Conservation (phyloP, 768 basidiomycete species). For the Mycena crocata region DNA sequence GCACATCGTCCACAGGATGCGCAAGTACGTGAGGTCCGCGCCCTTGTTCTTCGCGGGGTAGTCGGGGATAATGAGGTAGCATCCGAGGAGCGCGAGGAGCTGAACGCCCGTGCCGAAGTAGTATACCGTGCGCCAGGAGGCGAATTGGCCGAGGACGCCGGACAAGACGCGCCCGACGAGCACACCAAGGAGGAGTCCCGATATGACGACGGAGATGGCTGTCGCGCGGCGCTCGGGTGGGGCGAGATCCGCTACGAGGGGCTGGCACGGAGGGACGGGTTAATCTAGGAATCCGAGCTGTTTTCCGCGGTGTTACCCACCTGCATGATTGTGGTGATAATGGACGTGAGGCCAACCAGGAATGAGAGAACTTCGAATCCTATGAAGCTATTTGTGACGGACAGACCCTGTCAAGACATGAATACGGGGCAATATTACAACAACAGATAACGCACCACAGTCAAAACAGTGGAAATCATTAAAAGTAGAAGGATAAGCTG, state of each 20-base stretch:
- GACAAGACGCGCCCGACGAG: slow-evolving; percentile 80
- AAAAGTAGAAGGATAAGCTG: slow-evolving; percentile 75
- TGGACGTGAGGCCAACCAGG: slow-evolving; percentile 74
- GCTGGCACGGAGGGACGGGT: slow-evolving; percentile 43
- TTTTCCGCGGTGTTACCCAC: neutral
- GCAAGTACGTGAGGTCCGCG: slow-evolving; percentile 66
- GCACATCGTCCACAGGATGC: slow-evolving; percentile 81
- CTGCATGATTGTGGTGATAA: slow-evolving; percentile 79
- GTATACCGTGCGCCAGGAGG: slow-evolving; percentile 79
- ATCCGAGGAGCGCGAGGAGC: slow-evolving; percentile 62
- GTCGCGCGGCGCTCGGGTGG: slow-evolving; percentile 77
- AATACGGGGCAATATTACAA: neutral
- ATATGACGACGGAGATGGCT: slow-evolving; percentile 79
- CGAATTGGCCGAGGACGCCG: slow-evolving; percentile 79
- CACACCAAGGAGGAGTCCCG: slow-evolving; percentile 76
- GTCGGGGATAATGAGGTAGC: slow-evolving; percentile 81
- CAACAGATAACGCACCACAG: slow-evolving; percentile 51
- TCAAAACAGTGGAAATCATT: slow-evolving; percentile 63
- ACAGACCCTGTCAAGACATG: slow-evolving; percentile 57
- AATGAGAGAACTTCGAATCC: slow-evolving; percentile 78
- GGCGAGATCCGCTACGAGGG: slow-evolving; percentile 84
- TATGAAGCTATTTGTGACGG: slow-evolving; percentile 66
- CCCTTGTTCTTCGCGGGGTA: slow-evolving; percentile 79
- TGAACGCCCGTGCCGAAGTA: slow-evolving; percentile 82
- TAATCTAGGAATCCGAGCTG: neutral